Evolutionary conservation across 495 filamentous ascomycete species (phyloP).

Genomic region (Penicillium waksmanii): DNA sequence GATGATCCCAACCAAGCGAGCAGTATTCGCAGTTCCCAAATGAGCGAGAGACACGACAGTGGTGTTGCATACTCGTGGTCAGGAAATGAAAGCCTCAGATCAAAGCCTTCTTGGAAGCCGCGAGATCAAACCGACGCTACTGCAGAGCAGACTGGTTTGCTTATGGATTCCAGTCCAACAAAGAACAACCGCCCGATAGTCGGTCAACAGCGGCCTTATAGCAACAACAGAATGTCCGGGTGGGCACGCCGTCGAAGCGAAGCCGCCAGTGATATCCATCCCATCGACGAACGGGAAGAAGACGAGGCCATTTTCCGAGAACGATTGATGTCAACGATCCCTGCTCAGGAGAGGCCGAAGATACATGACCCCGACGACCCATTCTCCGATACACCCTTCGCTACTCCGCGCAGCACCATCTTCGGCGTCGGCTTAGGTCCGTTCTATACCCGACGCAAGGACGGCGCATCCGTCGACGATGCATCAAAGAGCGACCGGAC

Average conservation of each 20-base stretch:
- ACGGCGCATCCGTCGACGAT: constrained; percentile 19
- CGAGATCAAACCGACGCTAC: constrained; percentile 33
- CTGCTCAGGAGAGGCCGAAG: constrained; percentile 15
- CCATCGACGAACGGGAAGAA: constrained; percentile 76
- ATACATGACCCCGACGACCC: constrained; percentile 32
- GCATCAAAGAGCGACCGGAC: constrained; percentile 60
- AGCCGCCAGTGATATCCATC: constrained; percentile 58
- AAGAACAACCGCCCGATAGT: constrained; percentile 41
- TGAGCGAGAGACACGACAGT: constrained; percentile 28
- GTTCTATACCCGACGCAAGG: constrained; percentile 32
- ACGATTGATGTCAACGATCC: constrained; percentile 30
- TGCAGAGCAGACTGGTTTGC: constrained; percentile 58
- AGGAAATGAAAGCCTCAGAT: constrained; percentile 33
- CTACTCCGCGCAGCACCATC: constrained; percentile 36
- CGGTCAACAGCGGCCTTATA: constrained; percentile 24
- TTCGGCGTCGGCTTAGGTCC: constrained; percentile 33
- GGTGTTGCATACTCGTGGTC: constrained; percentile 42
- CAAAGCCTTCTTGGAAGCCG: constrained; percentile 28
- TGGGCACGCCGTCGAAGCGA: constrained; percentile 52
- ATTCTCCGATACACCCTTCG: constrained; percentile 30
- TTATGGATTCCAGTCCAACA: constrained; percentile 59
- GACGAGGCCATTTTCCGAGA: constrained; percentile 45
- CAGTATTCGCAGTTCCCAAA: constrained; percentile 40
- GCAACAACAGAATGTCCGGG: constrained; percentile 23
- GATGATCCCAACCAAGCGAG: constrained; percentile 41